Evolutionary conservation across 78 protist species (phyloP), one percentile per base, ranked within the genome.

Genomic region (Chrysochromulina parva): DNA sequence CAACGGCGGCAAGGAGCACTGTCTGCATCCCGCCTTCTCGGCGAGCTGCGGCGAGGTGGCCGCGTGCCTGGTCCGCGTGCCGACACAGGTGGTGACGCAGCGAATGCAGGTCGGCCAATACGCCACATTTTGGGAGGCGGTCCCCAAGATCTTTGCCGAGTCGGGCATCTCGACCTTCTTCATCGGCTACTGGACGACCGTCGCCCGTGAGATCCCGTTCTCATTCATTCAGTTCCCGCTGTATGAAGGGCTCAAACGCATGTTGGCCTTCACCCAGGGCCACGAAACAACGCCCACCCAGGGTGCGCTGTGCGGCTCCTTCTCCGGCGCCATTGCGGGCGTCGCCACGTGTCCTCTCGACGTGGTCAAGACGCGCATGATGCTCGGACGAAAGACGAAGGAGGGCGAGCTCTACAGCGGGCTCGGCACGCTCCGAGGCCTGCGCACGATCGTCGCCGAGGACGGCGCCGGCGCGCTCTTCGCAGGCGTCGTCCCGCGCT

Each of bases 361-460:
- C 82, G 97, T 95, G 14, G 95, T 69, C 48, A 92, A 94, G 93
- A 94, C 97, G 26, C 91, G 97, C 50, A 58, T 95, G 71, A 95
- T 94, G 95, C 93, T 94, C n/a, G 85, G 92, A 69, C 3, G 19
- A 6, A 84, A 89, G 71, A 26, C 28, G 6, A 0, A 26, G 2
- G 58, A 0, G 50, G 47, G 86, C 3, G 86, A 53, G 47, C 60
- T 52, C 50, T 53, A 53, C 62, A 2, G 38, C 38, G 38, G 38
- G 38, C 38, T 16, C 19, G n/a, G 19, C 52, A 20, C 52, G 78
- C 22, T 20, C 78, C 3, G 2, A 47, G 14, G 28, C 24, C 69
- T 20, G 22, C 38, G 7, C 52, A 69, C n/a, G 52, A 7, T 28
- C 7, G 10, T 2, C n/a, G 52, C 1, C 16, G 86, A 78, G 16